Conservation (phyloP, 2,329 filamentous ascomycete species). For the Hypoxylon sp. region DNA sequence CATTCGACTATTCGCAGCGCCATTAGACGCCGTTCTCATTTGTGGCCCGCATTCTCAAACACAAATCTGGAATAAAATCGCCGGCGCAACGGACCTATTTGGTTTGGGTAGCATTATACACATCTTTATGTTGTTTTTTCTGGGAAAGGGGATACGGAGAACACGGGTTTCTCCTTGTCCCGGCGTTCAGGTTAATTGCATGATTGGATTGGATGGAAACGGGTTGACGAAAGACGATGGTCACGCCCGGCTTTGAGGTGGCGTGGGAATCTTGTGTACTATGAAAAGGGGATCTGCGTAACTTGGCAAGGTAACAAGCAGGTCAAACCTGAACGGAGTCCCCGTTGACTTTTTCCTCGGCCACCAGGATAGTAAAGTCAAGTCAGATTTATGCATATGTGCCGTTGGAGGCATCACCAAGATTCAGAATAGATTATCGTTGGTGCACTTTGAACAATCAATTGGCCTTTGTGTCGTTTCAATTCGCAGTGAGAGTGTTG, state of each 20-base stretch:
- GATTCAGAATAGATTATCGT: constrained; percentile 35
- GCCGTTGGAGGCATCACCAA: constrained; percentile 32
- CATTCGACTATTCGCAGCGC: constrained; percentile 21
- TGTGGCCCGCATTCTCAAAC: constrained; percentile 35
- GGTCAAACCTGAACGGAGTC: constrained; percentile 11
- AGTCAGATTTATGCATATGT: constrained; percentile 25
- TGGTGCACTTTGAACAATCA: constrained; percentile 29
- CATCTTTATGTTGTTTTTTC: constrained; percentile 29
- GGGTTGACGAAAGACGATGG: constrained; percentile 43
- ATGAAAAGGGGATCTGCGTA: constrained; percentile 30
- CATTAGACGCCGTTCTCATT: constrained; percentile 38
- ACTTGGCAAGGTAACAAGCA: constrained; percentile 23
- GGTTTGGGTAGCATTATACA: constrained; percentile 49
- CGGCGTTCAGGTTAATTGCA: constrained; percentile 52
- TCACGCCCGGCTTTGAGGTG: constrained; percentile 24
- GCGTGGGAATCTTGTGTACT: constrained; percentile 37
- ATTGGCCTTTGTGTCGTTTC: background rate
- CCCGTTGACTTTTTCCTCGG: constrained; percentile 15
- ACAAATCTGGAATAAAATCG: constrained; percentile 36
- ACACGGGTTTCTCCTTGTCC: constrained; percentile 44
- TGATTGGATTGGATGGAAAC: constrained; percentile 47
- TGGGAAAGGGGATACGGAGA: constrained; percentile 40
- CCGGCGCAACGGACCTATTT: constrained; percentile 46
- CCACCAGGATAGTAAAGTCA: constrained; percentile 12
- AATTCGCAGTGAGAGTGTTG: constrained; percentile 4